Evolutionary conservation across 2,329 filamentous ascomycete species (phyloP).

Genomic region (Dactylellina sp.): DNA sequence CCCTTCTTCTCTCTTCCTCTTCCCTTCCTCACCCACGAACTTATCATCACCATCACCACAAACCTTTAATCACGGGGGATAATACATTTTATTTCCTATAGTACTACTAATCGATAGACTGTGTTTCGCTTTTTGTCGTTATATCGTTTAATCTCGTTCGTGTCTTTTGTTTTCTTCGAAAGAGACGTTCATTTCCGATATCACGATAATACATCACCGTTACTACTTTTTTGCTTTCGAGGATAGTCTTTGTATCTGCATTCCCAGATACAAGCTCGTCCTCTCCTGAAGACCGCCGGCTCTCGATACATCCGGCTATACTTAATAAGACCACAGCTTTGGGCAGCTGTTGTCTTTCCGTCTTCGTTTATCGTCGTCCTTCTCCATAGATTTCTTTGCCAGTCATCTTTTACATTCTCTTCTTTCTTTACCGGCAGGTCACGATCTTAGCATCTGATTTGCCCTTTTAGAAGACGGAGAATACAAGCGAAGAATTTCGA

Average conservation of each 20-base stretch:
- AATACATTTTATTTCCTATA: constrained; percentile 45
- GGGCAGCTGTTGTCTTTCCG: not conserved
- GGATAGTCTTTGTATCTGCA: constrained; percentile 4
- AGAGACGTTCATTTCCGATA: constrained; percentile 57
- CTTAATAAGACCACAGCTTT: not conserved
- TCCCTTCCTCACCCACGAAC: constrained; percentile 47
- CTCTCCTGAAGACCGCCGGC: not conserved
- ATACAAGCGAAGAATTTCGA: constrained; percentile 27
- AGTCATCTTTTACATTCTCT: constrained; percentile 28
- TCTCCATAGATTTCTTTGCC: no score
- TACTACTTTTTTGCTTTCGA: constrained; percentile 19
- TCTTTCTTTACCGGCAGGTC: constrained; percentile 23
- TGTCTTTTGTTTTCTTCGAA: constrained; percentile 57
- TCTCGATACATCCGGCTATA: not conserved
- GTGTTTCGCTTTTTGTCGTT: constrained; percentile 52
- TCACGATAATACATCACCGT: constrained; percentile 40
- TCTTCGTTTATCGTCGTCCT: constrained; percentile 1
- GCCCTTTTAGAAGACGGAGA: constrained; percentile 23
- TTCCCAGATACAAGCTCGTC: constrained; percentile 13
- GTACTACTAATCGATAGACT: constrained; percentile 50
- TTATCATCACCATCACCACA: constrained; percentile 43
- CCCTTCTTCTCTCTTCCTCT: constrained; percentile 32
- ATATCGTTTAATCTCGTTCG: constrained; percentile 57
- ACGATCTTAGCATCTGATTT: constrained; percentile 37
- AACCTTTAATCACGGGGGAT: constrained; percentile 45